Base-by-base conservation (phyloP, 768 basidiomycete species). In the Hebeloma cylindrosporum region DNA sequence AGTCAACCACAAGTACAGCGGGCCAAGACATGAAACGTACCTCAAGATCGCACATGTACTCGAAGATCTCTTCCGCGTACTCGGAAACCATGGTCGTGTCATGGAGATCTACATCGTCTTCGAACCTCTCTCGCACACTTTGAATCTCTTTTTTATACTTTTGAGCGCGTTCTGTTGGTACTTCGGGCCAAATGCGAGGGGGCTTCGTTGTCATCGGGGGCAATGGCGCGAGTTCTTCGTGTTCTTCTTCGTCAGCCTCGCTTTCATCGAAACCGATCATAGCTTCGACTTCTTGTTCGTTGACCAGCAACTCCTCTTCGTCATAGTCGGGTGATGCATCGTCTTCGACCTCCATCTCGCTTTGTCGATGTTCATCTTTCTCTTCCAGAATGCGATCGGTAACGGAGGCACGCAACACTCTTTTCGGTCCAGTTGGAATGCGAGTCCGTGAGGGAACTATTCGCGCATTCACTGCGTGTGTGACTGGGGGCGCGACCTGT, bases 51-150 rank as follows among this genome's bases (percentile, higher is more conserved):
- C 73, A 73, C 96, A 99, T 99, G 66, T 98, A 97, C 52, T 82
- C 76, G 61, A 98, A 98, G 63, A 99, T 98, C 45, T 99, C 95
- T 10, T 97, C 93, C n/a, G 93, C 78, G 60, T 99, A 99, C 65
- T 99, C 96, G 13, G 94, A 92, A 30, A 96, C 95, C 94, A 99
- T 95, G 1, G 90, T 89, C 31, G 88, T 86, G 66, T 96, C 93
- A 48, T 76, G 78, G 60, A 81, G 73, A 64, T 83, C 75, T 27
- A 79, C 70, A 40, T 90, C 88, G 30, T 95, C 86, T 30, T 73
- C 67, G 46, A 76, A 80, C 45, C 83, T 83, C 28, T 85, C 78
- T 41, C 82, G 81, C 47, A 99, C 71, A 20, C 75, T 72, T 14
- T 82, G 71, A 21, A 98, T 68, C 60, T 89, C 75, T 43, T 68